Base-by-base conservation (phyloP, 2,329 filamentous ascomycete species). In the Aspergillus sclerotialis region DNA sequence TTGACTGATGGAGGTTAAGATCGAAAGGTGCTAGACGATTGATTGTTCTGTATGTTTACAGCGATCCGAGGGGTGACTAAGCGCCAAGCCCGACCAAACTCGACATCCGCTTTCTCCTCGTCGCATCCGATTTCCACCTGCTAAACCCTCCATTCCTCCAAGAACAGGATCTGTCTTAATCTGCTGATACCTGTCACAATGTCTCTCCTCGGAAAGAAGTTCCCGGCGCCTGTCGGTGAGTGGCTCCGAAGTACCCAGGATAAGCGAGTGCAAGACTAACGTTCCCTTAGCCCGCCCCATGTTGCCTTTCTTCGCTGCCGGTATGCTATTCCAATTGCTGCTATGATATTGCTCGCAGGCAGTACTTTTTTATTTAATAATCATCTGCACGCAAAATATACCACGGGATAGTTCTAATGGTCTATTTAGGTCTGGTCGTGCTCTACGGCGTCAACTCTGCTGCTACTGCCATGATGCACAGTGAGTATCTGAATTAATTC, bases 271-370 rank as follows among this genome's bases (percentile, higher is more conserved):
- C n/a, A n/a, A n/a, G n/a, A n/a, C n/a, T n/a, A n/a, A n/a, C n/a
- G n/a, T n/a, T n/a, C n/a, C n/a, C 58, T 64, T 61, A 96, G 90
- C 86, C 72, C 78, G 78, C 75, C 88, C 90, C 55, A 81, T 93
- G 81, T 80, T 78, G 65, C 90, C 90, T 53, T 96, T 96, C 79
- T 92, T 89, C 75, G 75, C 76, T 67, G 90, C 90, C 64, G 88
- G 90, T 94, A 92, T 62, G 84, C 74, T 35, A 29, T 35, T 40
- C 32, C 18, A 17, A 33, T 25, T 14, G 13, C 13, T 28, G 26
- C 7, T 28, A 10, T 28, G n/a, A 29, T 33, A 18, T 30, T 15
- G 3, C 17, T 28, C 13, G 10, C 5, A 7, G 4, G 5, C 16
- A n/a, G 7, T 1, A 12, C 16, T 2, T 23, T 19, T 17, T 3